Evolutionary conservation across 768 basidiomycete genomes (phyloP).

Genomic region (Suillus americanus): DNA sequence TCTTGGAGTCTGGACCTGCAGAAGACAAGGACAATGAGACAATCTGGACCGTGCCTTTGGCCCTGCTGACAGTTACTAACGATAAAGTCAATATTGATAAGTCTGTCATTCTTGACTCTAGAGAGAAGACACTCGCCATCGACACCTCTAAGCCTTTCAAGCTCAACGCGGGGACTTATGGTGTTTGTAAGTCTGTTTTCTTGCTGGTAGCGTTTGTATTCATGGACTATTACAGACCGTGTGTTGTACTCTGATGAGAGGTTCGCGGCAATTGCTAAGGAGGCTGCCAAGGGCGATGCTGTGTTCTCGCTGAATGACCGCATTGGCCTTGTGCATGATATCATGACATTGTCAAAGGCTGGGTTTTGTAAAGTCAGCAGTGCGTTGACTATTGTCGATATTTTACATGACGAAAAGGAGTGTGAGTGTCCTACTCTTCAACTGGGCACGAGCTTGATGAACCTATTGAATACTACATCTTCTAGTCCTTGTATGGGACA

Average conservation of each 20-base stretch:
- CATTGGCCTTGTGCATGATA: slow-evolving; percentile 85
- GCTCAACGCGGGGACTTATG: slow-evolving; percentile 84
- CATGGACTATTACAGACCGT: slow-evolving; percentile 51
- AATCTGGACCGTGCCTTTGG: slow-evolving; percentile 57
- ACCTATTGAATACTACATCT: slow-evolving; percentile 6
- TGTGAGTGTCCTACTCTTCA: slow-evolving; percentile 42
- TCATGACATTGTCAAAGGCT: slow-evolving; percentile 76
- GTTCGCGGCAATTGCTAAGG: slow-evolving; percentile 72
- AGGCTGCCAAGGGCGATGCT: slow-evolving; percentile 66
- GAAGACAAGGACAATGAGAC: slow-evolving; percentile 85
- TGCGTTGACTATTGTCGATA: slow-evolving; percentile 69
- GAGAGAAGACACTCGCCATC: slow-evolving; percentile 68
- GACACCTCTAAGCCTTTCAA: slow-evolving; percentile 82
- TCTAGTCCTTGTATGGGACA: slow-evolving; percentile 82
- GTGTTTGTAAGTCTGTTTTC: slow-evolving; percentile 68
- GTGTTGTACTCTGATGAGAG: slow-evolving; percentile 84
- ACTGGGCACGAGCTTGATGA: background rate
- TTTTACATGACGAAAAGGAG: slow-evolving; percentile 73
- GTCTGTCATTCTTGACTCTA: slow-evolving; percentile 60
- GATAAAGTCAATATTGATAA: slow-evolving; percentile 64
- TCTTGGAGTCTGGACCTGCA: slow-evolving; percentile 81
- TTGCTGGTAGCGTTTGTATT: slow-evolving; percentile 5
- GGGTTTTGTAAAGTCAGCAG: slow-evolving; percentile 78
- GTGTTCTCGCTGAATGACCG: slow-evolving; percentile 82
- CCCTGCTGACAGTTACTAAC: slow-evolving; percentile 38